Evolutionary conservation across 2,329 filamentous ascomycete species (phyloP).

Genomic region (Aspergillus novofumigatus): DNA sequence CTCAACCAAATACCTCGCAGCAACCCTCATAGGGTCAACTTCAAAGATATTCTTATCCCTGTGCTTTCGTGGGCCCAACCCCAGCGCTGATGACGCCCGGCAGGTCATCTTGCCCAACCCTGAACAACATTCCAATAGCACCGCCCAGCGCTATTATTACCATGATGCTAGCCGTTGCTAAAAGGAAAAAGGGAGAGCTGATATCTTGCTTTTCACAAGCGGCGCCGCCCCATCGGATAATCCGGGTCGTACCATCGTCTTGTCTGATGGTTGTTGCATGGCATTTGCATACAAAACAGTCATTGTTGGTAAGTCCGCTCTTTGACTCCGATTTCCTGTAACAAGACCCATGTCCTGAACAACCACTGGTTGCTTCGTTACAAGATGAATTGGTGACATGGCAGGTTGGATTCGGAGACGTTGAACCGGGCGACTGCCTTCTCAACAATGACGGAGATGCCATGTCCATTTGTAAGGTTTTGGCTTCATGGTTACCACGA

Average conservation of each 20-base stretch:
- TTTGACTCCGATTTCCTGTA: constrained; percentile 57
- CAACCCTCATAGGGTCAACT: neutral
- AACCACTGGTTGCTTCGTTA: constrained; percentile 66
- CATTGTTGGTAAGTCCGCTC: constrained; percentile 33
- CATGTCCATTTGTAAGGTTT: constrained; percentile 3
- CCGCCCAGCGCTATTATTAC: constrained; percentile 65
- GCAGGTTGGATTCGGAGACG: constrained; percentile 65
- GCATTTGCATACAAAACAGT: constrained; percentile 80
- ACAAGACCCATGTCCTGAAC: constrained; percentile 78
- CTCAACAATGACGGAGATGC: neutral
- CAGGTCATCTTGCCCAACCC: constrained; percentile 79
- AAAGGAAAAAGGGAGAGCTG: constrained; percentile 82
- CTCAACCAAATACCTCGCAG: neutral
- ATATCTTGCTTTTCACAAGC: constrained; percentile 91
- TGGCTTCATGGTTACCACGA: constrained; percentile 2
- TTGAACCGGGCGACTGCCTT: constrained; percentile 25
- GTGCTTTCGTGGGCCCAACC: constrained; percentile 64
- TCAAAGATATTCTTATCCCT: constrained; percentile 30
- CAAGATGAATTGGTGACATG: constrained; percentile 69
- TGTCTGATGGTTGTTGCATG: constrained; percentile 50
- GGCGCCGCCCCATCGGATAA: constrained; percentile 74
- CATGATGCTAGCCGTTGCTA: constrained; percentile 68
- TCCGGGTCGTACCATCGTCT: constrained; percentile 51
- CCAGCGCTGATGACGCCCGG: constrained; percentile 96
- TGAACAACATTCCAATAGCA: constrained; percentile 73